Evolutionary conservation across 345 rosid genomes (phyloP), one percentile per base, ranked within the genome.

Genomic region (Alliaria petiolata): DNA sequence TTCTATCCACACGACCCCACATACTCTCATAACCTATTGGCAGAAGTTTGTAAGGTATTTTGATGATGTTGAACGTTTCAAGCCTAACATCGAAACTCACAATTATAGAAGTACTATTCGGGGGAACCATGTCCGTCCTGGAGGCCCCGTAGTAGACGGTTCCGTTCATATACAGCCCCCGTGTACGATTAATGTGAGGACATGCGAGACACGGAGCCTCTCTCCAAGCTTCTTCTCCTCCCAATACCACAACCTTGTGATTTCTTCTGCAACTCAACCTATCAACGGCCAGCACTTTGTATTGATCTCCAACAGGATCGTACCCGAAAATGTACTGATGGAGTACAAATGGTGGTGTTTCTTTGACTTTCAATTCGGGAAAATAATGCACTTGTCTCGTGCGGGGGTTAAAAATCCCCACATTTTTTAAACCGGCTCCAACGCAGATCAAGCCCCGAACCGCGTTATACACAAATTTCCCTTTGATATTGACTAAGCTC

Each of bases 201-300:
- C 19, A 59, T 15, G 17, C 7, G 3, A 4, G 6, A 28, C 67
- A 47, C 2, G 59, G 7, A 28, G 17, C 40, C 40, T 26, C 15
- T 59, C 59, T 47, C 67, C 67, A 70, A 56, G 46, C 44, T 49
- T 3, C 25, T 54, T 54, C 40, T 54, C 60, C 60, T 54, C 60
- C 60, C 60, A 33, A 8, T 16, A 16, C 40, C 40, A 10, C 25
- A 15, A 54, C 19, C 40, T 54, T 33, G 40, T 54, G 25, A 14
- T 33, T 14, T 11, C 7, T 7, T 52, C 36, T 28, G 2, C 4
- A 0, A 52, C 0, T 1, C 1, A n/a, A n/a, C n/a, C n/a, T n/a
- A 52, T 52, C 58, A 52, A 52, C 12, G 58, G 66, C 74, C 1
- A 69, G 57, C 17, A 58, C 19, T 58, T 58, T 58, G 58, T 69